Base-by-base conservation (phyloP, 805 yeast species). In the Wickerhamomyces strasburgensis region DNA sequence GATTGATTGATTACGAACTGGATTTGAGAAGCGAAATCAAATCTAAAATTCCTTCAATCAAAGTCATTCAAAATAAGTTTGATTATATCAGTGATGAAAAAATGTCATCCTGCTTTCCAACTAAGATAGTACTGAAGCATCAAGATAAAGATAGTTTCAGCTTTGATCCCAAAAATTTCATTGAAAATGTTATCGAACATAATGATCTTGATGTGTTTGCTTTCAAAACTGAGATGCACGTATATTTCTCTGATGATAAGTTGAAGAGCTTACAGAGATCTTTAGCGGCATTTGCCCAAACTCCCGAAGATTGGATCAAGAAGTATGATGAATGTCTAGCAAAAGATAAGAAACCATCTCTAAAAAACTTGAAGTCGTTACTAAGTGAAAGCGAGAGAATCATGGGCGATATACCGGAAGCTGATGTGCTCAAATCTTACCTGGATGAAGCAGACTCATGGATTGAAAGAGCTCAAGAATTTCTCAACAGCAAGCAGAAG, bases 301-400 rank as follows among this genome's bases (percentile, higher is more conserved):
- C 73, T 23, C 73, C 72, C 19, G 58, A 58, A 5, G 63, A 64
- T 6, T 83, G 90, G 90, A 43, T 69, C 13, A 40, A 49, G 5
- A 68, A 65, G 38, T 72, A 72, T 48, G 61, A 68, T 26, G 58
- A 56, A 4, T 37, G 66, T 4, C 57, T 78, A 56, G 35, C 50
- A 0, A 60, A 60, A 2, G 62, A 67, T 36, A 54, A 66, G 3
- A 68, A 67, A 9, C 74, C 83, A 3, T 47, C 77, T 1, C 55
- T 79, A 28, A 69, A 70, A 37, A 40, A 58, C 3, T 62, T 76
- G 40, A 70, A 63, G 42, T 42, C 60, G 1, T 47, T 79, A n/a
- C 57, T 71, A 5, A 37, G 51, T 4, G 86, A 80, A 33, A 82
- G 85, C 5, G 80, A 78, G 42, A 62, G 68, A 29, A 65, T 79